Percentiles rank a stretch among this genome's conserved stretches.
These are phyloP conservation scores for Camellia granthamiana DNA, from an alignment of 148 eudicot species.

Conservation along the genomic window DNA sequence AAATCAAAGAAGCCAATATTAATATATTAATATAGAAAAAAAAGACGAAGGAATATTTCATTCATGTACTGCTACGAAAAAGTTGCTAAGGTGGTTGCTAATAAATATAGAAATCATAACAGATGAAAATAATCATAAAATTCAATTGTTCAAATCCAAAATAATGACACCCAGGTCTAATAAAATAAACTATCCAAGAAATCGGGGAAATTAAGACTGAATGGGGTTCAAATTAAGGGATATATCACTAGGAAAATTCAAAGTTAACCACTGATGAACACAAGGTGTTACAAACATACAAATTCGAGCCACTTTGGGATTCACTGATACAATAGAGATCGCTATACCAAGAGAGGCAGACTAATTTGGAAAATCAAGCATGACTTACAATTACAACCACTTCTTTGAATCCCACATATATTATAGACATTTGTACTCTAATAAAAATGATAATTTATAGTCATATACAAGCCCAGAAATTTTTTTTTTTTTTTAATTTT, in stretches of 20 bases:
- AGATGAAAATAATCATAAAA: not conserved
- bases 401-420: not conserved
- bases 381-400: not conserved
- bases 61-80: not conserved
- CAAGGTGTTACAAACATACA: not conserved
- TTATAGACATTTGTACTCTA: not conserved
- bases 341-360: not conserved
- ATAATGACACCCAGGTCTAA: not conserved
- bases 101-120: not conserved
- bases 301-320: not conserved
- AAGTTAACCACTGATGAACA: not conserved
- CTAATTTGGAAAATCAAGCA: not conserved
- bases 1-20: not conserved
- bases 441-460: not conserved
- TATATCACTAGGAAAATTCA: not conserved
- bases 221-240: not conserved
- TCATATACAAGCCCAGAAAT: not conserved
- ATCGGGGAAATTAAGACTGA: not conserved
- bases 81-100: not conserved
- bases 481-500: no score
- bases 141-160: not conserved
- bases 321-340: not conserved
- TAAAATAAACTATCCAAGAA: not conserved
- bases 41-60: not conserved
- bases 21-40: no score